Conservation (phyloP, 306 rosid species). For the Trifolium pratense region DNA sequence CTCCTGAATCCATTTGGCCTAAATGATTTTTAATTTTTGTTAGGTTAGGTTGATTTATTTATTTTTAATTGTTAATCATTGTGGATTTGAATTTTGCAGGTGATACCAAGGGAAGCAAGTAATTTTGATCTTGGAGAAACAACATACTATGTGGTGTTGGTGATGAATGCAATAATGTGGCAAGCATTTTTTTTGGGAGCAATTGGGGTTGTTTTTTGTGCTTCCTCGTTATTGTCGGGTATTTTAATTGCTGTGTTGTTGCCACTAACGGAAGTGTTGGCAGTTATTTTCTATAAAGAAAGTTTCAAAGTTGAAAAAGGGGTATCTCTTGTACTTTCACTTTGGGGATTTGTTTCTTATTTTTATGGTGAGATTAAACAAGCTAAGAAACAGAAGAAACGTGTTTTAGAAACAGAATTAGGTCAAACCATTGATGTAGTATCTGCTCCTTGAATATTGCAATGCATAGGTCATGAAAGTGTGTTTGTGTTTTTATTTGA, state of each 20-base stretch:
- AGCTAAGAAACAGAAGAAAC: conserved; percentile 19
- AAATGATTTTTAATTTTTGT: background rate
- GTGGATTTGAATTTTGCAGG: conserved; percentile 45
- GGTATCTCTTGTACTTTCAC: conserved; percentile 59
- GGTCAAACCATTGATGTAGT: background rate
- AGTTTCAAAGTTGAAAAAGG: conserved; percentile 66
- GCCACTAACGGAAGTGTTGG: conserved; percentile 65
- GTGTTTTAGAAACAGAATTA: background rate
- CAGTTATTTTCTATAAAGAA: conserved; percentile 67
- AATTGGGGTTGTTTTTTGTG: conserved; percentile 69
- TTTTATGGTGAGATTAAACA: conserved; percentile 73
- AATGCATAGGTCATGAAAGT: background rate
- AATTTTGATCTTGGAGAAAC: conserved; percentile 55
- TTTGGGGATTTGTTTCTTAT: conserved; percentile 77
- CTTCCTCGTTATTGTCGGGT: conserved; percentile 69
- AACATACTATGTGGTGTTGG: conserved; percentile 59
- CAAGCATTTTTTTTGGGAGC: conserved; percentile 80
- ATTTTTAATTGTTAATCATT: background rate
- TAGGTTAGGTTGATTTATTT: background rate
- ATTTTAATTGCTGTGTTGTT: conserved; percentile 60
- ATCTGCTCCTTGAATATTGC: conserved; percentile 24
- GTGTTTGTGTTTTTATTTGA: background rate
- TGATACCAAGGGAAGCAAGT: conserved; percentile 71
- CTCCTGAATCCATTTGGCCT: no score
- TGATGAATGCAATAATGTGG: conserved; percentile 59